Evolutionary conservation across 75 land plant genomes (phyloP), one percentile per base, ranked within the genome.

Genomic region (Selaginella tamariscina): DNA sequence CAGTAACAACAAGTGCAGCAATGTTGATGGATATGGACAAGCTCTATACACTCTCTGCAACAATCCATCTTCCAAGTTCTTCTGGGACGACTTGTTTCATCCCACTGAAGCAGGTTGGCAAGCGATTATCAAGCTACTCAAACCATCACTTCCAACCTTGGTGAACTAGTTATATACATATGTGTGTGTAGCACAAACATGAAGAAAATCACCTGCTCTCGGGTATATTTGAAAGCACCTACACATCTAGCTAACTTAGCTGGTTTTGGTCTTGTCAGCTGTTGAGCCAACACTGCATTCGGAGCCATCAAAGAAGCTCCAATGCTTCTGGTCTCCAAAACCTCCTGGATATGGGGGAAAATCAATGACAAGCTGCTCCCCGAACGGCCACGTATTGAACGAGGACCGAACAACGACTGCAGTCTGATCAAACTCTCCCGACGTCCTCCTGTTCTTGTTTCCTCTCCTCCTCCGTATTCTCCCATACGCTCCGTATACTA

Each of bases 41-140:
- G 75, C 68, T 32, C 31, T 70, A 54, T 83, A 77, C 33, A 70
- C 54, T 0, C 28, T 80, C 1, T 83, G 85, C 63, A 29, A 56
- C 15, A 32, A 80, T 8, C 82, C 80, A 28, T 28, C 66, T 13
- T 67, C 72, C 9, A 27, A 71, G 27, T 72, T 83, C 74, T 83
- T 71, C 44, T 83, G 85, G 85, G 85, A 83, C 32, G 1, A 8
- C 0, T 13, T 66, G 24, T 31, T 73, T 2, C 85, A 83, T 65
- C 85, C 80, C 26, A 68, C 80, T 0, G 70, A 83, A 57, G 66
- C 55, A 8, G 85, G 80, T 1, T 83, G 82, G 82, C 27, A 30
- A 33, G 78, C 70, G 0, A 65, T 77, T 24, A 72, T 33, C 15
- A 33, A 20, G 0, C 44, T 68, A 0, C 13, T 82, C 28, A 32